Evolutionary conservation across 164 flowering plant genomes (phyloP).

Genomic region (Buxus sempervirens): DNA sequence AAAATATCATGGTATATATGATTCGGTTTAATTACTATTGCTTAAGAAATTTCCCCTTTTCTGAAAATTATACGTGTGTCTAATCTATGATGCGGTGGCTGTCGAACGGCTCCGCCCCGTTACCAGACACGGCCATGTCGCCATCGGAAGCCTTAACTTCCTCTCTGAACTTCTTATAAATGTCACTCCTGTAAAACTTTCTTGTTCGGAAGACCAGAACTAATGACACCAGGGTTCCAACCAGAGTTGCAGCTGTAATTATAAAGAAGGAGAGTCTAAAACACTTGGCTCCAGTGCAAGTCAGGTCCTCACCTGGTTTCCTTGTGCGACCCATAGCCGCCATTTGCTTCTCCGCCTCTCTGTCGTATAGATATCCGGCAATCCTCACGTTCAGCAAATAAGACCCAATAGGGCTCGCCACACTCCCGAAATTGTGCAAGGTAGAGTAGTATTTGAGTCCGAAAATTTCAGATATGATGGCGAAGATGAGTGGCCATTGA

Average conservation of each 20-base stretch:
- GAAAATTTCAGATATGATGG: slow-evolving; percentile 64
- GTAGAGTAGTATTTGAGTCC: slow-evolving; percentile 68
- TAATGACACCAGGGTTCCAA: slow-evolving; percentile 33
- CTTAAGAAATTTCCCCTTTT: too few relatives aligned
- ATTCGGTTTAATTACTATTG: too few relatives aligned
- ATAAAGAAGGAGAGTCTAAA: too few relatives aligned
- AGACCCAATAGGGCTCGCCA: slow-evolving; percentile 57
- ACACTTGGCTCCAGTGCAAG: slow-evolving; percentile 38
- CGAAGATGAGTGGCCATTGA: too few relatives aligned
- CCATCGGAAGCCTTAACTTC: slow-evolving; percentile 15
- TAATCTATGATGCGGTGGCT: too few relatives aligned
- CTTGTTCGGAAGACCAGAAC: too few relatives aligned
- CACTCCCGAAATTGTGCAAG: slow-evolving; percentile 46
- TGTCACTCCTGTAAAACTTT: too few relatives aligned
- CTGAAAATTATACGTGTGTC: too few relatives aligned
- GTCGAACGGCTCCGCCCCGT: too few relatives aligned
- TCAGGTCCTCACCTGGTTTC: slow-evolving; percentile 28
- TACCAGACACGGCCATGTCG: slow-evolving; percentile 6
- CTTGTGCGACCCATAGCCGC: slow-evolving; percentile 22
- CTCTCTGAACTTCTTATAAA: too few relatives aligned
- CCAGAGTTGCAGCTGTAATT: slow-evolving; percentile 26
- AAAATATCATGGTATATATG: too few relatives aligned
- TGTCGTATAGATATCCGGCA: slow-evolving; percentile 50
- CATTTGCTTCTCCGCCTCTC: slow-evolving; percentile 39
- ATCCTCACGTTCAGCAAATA: too few relatives aligned